phyloP scores from a whole-genome alignment of 495 filamentous ascomycete genomes.

The Penicillium cataractarum region DNA sequence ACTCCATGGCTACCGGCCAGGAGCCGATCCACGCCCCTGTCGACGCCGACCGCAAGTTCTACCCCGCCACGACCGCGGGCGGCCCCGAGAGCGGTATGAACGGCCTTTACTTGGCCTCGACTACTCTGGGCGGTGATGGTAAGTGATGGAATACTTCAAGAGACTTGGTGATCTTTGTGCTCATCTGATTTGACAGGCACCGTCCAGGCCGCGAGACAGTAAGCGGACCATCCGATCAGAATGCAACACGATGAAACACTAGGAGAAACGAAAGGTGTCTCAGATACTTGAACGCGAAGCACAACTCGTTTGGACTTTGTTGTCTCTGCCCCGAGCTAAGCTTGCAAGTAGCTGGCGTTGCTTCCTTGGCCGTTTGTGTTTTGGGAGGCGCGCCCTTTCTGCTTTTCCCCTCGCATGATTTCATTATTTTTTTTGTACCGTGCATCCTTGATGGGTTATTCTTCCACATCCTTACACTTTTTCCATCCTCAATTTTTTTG shows the following conservation, averaged over 20 bases:
- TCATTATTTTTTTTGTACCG: conserved; percentile 24
- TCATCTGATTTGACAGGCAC: conserved; percentile 33
- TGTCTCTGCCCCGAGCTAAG: too few species aligned
- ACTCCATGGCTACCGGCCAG: conserved; percentile 51
- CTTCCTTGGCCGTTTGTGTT: conserved; percentile 1
- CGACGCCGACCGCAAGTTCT: conserved; percentile 50
- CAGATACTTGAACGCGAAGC: background rate
- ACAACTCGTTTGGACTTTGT: background rate
- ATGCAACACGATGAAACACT: conserved; percentile 19
- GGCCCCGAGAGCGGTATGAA: conserved; percentile 50
- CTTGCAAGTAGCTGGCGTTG: too few species aligned
- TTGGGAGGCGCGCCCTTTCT: conserved; percentile 18
- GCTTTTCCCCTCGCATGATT: conserved; percentile 20
- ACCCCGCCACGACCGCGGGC: conserved; percentile 47
- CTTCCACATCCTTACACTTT: conserved; percentile 20
- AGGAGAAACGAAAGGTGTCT: conserved; percentile 14
- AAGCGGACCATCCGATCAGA: conserved; percentile 26
- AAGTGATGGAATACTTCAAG: conserved; percentile 23
- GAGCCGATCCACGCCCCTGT: conserved; percentile 51
- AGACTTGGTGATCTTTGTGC: background rate
- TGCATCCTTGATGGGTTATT: conserved; percentile 31
- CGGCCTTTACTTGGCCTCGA: conserved; percentile 52
- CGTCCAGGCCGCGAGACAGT: conserved; percentile 52
- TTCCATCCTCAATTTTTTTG: conserved; percentile 20
- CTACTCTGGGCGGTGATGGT: conserved; percentile 52